Evolutionary conservation across 768 basidiomycete species (phyloP).

Genomic region (Suillus subalutaceus): DNA sequence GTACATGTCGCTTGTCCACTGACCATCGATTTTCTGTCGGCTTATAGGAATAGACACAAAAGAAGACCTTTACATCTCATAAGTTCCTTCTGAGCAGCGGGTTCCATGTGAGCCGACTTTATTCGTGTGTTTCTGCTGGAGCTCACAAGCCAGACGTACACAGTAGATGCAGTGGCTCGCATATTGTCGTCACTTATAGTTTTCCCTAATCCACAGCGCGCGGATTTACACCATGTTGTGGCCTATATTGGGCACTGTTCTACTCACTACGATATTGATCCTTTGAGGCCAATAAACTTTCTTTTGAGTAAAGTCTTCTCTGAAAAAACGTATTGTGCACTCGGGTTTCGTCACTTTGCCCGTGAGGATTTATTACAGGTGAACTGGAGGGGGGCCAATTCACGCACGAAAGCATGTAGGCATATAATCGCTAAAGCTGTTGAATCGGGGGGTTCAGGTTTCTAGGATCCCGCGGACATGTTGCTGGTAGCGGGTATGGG

Average conservation of each 20-base stretch:
- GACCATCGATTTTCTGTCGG: slow-evolving; percentile 6
- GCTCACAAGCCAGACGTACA: neutral
- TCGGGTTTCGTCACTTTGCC: neutral
- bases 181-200: slow-evolving; percentile 22
- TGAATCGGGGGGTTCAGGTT: neutral
- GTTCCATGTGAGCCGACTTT: slow-evolving; percentile 1
- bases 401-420: neutral
- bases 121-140: slow-evolving; percentile 7
- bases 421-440: neutral
- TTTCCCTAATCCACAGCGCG: slow-evolving; percentile 23
- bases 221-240: slow-evolving; percentile 6
- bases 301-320: neutral
- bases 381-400: neutral
- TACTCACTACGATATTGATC: neutral
- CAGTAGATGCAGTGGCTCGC: slow-evolving; percentile 31
- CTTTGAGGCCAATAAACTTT: neutral
- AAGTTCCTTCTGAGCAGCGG: slow-evolving; percentile 24
- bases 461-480: neutral
- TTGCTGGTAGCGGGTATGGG: neutral
- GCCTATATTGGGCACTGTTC: slow-evolving; percentile 2
- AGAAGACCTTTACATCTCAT: slow-evolving; percentile 64
- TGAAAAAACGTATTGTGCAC: neutral
- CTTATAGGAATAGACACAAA: slow-evolving; percentile 57
- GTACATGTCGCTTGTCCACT: neutral
- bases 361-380: neutral